Evolutionary conservation across 2,329 filamentous ascomycete genomes (phyloP).

Genomic region (Diaporthe australafricana): DNA sequence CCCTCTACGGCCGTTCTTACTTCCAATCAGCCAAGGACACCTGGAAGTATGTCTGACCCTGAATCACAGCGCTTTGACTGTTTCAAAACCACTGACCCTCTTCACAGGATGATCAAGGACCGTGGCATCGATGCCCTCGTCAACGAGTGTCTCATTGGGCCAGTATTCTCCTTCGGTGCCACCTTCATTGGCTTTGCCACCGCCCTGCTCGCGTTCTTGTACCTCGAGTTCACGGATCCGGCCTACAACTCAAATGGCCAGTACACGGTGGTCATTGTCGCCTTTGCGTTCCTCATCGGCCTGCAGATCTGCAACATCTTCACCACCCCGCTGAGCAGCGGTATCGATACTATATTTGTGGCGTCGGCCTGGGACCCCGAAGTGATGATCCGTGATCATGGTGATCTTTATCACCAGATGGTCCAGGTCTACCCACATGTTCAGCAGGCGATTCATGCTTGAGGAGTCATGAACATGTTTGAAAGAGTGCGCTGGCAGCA

Average conservation of each 20-base stretch:
- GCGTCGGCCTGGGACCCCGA: slow-evolving; percentile 77
- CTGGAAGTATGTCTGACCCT: slow-evolving; percentile 67
- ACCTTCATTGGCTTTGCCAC: slow-evolving; percentile 87
- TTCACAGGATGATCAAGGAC: slow-evolving; percentile 82
- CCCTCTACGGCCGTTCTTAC: slow-evolving; percentile 91
- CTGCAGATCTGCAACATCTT: slow-evolving; percentile 91
- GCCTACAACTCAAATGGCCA: slow-evolving; percentile 76
- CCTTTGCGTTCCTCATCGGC: slow-evolving; percentile 89
- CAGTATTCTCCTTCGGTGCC: slow-evolving; percentile 80
- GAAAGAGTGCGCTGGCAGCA: neutral
- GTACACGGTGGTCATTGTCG: slow-evolving; percentile 83
- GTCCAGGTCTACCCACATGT: slow-evolving; percentile 86
- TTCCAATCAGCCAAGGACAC: slow-evolving; percentile 89
- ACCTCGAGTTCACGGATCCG: slow-evolving; percentile 84
- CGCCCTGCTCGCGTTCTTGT: slow-evolving; percentile 86
- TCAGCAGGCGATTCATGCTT: slow-evolving; percentile 81
- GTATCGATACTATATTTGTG: slow-evolving; percentile 93
- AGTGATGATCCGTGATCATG: slow-evolving; percentile 83
- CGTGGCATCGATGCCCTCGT: slow-evolving; percentile 91
- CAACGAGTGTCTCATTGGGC: slow-evolving; percentile 86
- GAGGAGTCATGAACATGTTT: neutral
- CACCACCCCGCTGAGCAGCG: slow-evolving; percentile 86
- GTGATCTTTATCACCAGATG: slow-evolving; percentile 84
- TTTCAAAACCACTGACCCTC: neutral
- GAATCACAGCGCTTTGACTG: neutral